Conservation (phyloP, 208 protist genomes). For the Leishmania turanica region DNA sequence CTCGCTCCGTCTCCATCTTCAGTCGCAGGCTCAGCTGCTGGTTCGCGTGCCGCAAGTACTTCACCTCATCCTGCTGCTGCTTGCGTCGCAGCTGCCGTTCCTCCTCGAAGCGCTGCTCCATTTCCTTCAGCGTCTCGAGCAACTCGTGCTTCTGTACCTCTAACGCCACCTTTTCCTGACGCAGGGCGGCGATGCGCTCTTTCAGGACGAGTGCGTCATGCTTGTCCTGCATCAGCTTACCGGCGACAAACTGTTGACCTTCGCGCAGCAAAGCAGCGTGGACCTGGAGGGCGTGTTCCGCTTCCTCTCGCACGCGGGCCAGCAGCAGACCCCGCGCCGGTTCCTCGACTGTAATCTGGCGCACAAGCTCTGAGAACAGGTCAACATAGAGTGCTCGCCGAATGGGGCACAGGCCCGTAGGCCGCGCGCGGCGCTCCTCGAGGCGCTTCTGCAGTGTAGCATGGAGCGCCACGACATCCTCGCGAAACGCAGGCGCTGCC, state of each 20-base stretch:
- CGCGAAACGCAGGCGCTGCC: conserved; percentile 48
- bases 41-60: conserved; percentile 95
- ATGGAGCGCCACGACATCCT: conserved; percentile 85
- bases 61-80: conserved; percentile 94
- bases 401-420: conserved; percentile 97
- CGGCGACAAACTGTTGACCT: conserved; percentile 88
- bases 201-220: conserved; percentile 26
- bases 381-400: conserved; percentile 97
- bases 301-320: conserved; percentile 96
- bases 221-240: conserved; percentile 37
- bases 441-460: conserved; percentile 91
- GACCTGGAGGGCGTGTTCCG: conserved; percentile 57
- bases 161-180: conserved; percentile 30
- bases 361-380: conserved; percentile 97
- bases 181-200: conserved; percentile 34
- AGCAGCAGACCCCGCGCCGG: conserved; percentile 97
- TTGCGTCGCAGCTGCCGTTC: conserved; percentile 60
- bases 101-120: conserved; percentile 38
- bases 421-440: conserved; percentile 90
- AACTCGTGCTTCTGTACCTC: conserved; percentile 41
- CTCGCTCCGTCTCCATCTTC: conserved; percentile 84
- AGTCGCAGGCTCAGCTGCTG: conserved; percentile 93
- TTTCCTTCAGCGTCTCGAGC: conserved; percentile 23
- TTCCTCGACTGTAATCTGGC: conserved; percentile 98
- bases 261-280: conserved; percentile 59